Evolutionary conservation across 169 alveolate genomes (phyloP).

Genomic region (Eimeria falciformis): DNA sequence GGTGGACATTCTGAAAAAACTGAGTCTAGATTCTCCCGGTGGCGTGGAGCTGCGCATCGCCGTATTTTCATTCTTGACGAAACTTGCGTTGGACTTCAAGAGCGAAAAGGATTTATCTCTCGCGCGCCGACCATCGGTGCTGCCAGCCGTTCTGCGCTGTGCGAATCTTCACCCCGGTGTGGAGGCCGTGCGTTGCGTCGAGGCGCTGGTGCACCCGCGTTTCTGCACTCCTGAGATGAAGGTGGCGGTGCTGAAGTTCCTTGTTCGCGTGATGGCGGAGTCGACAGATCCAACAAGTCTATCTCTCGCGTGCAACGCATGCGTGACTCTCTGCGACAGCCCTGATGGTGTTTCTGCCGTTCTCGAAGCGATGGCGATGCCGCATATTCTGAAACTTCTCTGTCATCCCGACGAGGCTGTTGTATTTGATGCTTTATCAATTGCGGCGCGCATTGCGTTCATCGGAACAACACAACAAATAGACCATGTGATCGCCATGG

Average conservation of each 20-base stretch:
- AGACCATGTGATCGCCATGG: constrained; percentile 83
- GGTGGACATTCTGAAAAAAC: constrained; percentile 60
- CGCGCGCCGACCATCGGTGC: constrained; percentile 67
- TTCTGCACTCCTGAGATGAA: constrained; percentile 69
- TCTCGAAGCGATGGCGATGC: constrained; percentile 71
- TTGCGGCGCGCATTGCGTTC: constrained; percentile 89
- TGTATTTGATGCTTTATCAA: constrained; percentile 90
- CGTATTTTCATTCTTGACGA: constrained; percentile 72
- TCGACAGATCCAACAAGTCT: constrained; percentile 69
- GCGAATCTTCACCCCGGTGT: constrained; percentile 66
- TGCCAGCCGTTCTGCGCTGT: constrained; percentile 76
- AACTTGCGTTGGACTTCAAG: constrained; percentile 73
- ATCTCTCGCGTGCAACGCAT: constrained; percentile 74
- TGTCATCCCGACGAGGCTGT: constrained; percentile 79
- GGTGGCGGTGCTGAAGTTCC: constrained; percentile 66
- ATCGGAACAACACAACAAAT: constrained; percentile 87
- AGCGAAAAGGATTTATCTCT: constrained; percentile 69
- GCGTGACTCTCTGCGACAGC: constrained; percentile 77
- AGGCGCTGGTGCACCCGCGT: constrained; percentile 74
- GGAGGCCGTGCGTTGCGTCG: constrained; percentile 73
- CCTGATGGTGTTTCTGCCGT: constrained; percentile 77
- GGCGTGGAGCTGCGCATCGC: constrained; percentile 77
- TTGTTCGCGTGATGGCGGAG: constrained; percentile 72
- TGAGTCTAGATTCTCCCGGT: constrained; percentile 67
- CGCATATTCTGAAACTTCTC: constrained; percentile 71